A percentile compares a stretch with the other conserved stretches of the same genome.
phyloP scores from a whole-genome alignment of 2,329 filamentous ascomycete species.

The Penicillium expansum region DNA sequence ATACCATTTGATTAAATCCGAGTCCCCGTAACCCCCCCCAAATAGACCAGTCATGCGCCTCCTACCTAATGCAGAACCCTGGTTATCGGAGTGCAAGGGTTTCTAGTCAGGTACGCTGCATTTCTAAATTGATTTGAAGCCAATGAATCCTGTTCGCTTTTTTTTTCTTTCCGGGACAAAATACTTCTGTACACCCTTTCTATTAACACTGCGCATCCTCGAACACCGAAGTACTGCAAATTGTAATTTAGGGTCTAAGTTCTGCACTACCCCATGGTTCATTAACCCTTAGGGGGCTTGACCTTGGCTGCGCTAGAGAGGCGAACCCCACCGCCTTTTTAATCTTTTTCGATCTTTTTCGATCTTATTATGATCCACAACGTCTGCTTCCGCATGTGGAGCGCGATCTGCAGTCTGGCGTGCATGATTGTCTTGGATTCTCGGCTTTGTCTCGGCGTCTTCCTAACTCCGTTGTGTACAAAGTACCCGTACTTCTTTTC shows the following conservation, averaged over 20 bases:
- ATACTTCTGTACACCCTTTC: background rate
- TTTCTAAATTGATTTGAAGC: background rate
- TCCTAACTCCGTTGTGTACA: background rate
- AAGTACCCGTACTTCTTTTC: too few species aligned
- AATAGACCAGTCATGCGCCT: background rate
- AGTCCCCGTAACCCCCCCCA: background rate
- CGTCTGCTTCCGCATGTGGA: background rate
- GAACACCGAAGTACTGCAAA: background rate
- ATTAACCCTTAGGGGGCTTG: background rate
- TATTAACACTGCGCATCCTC: background rate
- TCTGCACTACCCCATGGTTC: background rate
- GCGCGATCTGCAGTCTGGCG: background rate
- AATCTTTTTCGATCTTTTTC: background rate
- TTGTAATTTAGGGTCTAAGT: background rate
- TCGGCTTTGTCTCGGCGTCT: background rate
- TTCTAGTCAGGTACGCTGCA: background rate
- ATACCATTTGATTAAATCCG: background rate
- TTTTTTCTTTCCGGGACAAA: background rate
- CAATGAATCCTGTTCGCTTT: background rate
- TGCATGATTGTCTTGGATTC: background rate
- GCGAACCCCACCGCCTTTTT: background rate
- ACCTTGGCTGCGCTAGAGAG: slow-evolving; percentile 4
- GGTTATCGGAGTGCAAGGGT: background rate
- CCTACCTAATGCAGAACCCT: background rate
- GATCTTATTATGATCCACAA: slow-evolving; percentile 1